Evolutionary conservation across 352 stramenopile genomes (phyloP).

Genomic region (Thalassiosira livingstoniorum): DNA sequence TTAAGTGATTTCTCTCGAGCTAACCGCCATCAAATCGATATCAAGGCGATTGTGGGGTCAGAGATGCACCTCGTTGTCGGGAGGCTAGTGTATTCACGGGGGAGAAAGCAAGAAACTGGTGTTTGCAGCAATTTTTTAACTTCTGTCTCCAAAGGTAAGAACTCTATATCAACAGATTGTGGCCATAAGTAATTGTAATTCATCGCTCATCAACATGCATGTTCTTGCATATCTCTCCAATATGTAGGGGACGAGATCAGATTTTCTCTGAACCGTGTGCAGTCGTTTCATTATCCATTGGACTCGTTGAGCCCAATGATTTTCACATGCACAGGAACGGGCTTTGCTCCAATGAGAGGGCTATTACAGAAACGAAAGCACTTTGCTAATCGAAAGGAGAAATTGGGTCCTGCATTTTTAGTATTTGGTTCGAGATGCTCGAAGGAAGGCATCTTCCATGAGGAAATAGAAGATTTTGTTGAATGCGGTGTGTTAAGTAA

Average conservation of each 20-base stretch:
- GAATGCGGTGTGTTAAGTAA: constrained; percentile 30
- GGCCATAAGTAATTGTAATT: too few relatives aligned
- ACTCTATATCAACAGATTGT: background rate
- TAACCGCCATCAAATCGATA: background rate
- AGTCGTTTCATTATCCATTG: constrained; percentile 38
- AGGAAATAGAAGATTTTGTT: constrained; percentile 39
- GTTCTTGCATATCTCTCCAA: too few relatives aligned
- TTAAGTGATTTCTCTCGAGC: background rate
- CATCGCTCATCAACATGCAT: too few relatives aligned
- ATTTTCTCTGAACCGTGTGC: constrained; percentile 38
- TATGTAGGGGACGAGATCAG: constrained; percentile 43
- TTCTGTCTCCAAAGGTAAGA: constrained; percentile 22
- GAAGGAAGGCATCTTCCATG: constrained; percentile 33
- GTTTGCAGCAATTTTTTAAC: constrained; percentile 53
- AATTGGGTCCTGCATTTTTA: constrained; percentile 34
- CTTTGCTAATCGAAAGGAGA: constrained; percentile 26
- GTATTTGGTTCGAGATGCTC: constrained; percentile 49
- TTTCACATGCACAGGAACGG: constrained; percentile 54
- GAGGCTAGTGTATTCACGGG: background rate
- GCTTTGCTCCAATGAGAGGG: constrained; percentile 49
- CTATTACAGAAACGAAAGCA: constrained; percentile 48
- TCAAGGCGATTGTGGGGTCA: constrained; percentile 20
- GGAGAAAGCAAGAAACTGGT: constrained; percentile 33
- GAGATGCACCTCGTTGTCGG: constrained; percentile 37
- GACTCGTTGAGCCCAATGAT: constrained; percentile 40